Conservation (phyloP, 805 yeast genomes). For the Ogataea sp. region DNA sequence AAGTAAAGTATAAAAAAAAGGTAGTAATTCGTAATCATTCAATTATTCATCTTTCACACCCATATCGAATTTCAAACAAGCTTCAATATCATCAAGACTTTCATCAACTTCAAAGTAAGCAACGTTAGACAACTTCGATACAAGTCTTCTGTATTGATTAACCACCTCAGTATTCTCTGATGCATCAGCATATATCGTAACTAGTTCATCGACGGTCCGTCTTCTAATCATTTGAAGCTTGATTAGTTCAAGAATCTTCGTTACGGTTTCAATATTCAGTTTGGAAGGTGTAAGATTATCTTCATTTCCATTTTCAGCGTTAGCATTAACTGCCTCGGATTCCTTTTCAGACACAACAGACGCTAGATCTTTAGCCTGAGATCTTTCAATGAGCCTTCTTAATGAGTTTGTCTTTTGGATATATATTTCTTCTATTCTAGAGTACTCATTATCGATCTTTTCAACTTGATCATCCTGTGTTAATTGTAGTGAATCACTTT, state of each 20-base stretch:
- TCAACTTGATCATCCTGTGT: slow-evolving; percentile 1
- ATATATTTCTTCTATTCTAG: slow-evolving; percentile 12
- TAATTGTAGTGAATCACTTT: slow-evolving; percentile 1
- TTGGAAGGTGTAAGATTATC: slow-evolving; percentile 13
- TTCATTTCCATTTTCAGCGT: slow-evolving; percentile 9
- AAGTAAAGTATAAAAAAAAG: too few species aligned
- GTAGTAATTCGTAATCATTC: too few species aligned
- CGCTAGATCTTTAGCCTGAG: slow-evolving; percentile 39
- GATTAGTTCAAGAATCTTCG: slow-evolving; percentile 35
- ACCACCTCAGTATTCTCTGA: slow-evolving; percentile 44
- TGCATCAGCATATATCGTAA: slow-evolving; percentile 25
- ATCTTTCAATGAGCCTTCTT: slow-evolving; percentile 26
- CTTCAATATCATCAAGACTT: slow-evolving; percentile 51
- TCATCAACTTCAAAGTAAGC: slow-evolving; percentile 60
- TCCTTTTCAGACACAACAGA: slow-evolving; percentile 32
- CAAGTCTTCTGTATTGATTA: slow-evolving; percentile 59
- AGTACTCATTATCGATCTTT: slow-evolving; percentile 9
- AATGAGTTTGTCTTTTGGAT: slow-evolving; percentile 11
- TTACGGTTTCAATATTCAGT: slow-evolving; percentile 14
- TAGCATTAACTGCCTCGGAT: slow-evolving; percentile 11
- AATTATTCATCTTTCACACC: too few species aligned
- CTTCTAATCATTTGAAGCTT: slow-evolving; percentile 46
- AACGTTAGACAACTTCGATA: slow-evolving; percentile 62
- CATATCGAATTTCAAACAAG: slow-evolving; percentile 18
- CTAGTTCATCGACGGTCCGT: slow-evolving; percentile 42